These are phyloP conservation scores for Termitomyces sp. DNA, from an alignment of 768 basidiomycete species.

Conservation along the genomic window DNA sequence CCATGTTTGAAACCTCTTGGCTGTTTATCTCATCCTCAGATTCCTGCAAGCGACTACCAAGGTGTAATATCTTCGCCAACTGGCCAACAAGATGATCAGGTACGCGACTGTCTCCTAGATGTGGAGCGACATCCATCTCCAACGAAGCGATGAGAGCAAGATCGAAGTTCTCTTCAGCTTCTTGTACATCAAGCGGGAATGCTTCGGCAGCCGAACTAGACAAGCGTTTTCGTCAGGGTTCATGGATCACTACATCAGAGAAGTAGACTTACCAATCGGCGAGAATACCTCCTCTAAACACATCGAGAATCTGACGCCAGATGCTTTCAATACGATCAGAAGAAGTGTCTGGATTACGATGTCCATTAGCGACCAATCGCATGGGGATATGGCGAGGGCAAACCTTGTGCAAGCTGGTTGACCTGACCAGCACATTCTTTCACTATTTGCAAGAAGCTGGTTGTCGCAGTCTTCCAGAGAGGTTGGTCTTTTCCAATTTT, in stretches of 20 bases:
- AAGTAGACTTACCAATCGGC: constrained; percentile 63
- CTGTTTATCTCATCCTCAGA: not conserved
- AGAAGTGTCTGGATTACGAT: constrained; percentile 39
- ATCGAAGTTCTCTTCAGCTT: constrained; percentile 82
- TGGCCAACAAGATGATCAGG: constrained; percentile 67
- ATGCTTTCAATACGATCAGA: constrained; percentile 70
- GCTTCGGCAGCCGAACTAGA: constrained; percentile 51
- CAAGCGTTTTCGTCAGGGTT: not conserved
- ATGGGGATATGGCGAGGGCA: constrained; percentile 3
- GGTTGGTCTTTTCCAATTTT: constrained; percentile 85
- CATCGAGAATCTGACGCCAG: constrained; percentile 81
- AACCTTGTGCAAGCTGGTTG: constrained; percentile 44
- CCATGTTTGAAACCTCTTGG: constrained; percentile 3
- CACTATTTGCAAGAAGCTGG: constrained; percentile 67
- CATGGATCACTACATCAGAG: not conserved
- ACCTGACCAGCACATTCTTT: constrained; percentile 58
- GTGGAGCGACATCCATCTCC: constrained; percentile 76
- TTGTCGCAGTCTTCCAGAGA: constrained; percentile 94
- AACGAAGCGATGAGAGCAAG: constrained; percentile 71
- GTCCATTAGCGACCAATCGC: not conserved
- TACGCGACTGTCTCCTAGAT: constrained; percentile 61
- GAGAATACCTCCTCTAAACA: constrained; percentile 74
- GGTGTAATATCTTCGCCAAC: constrained; percentile 65
- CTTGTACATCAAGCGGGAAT: constrained; percentile 61
- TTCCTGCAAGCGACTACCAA: constrained; percentile 64